phyloP scores from a whole-genome alignment of 2,329 filamentous ascomycete species.

The Trematosphaeria pertusa region DNA sequence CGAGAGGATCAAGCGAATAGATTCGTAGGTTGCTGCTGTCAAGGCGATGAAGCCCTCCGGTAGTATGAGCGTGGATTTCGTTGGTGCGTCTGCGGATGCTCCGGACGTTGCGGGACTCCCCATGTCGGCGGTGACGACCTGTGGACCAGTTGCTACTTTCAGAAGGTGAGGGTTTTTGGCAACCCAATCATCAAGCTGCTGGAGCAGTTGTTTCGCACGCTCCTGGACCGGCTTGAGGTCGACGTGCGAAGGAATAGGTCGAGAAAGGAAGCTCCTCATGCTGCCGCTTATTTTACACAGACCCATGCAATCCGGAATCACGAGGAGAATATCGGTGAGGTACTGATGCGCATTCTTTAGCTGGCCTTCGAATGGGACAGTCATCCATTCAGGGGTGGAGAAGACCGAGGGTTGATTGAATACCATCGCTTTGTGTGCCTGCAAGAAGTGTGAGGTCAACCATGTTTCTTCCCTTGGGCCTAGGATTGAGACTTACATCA shows the following conservation, averaged over 20 bases:
- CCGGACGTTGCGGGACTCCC: constrained; percentile 9
- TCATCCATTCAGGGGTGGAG: constrained; percentile 37
- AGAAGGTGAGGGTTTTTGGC: constrained; percentile 27
- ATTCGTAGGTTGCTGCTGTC: constrained; percentile 29
- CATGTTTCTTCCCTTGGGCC: accelerated
- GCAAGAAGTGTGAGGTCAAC: constrained; percentile 11
- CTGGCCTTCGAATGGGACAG: constrained; percentile 31
- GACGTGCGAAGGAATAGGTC: constrained; percentile 8
- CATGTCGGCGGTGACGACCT: constrained; percentile 19
- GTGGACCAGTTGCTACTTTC: constrained; percentile 5
- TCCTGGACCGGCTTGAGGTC: constrained; percentile 15
- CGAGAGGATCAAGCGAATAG: constrained; percentile 23
- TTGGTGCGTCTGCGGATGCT: constrained; percentile 4
- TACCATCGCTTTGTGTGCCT: constrained; percentile 36
- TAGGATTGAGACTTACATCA: constrained; percentile 33
- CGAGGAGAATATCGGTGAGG: constrained; percentile 35
- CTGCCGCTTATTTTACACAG: constrained; percentile 22
- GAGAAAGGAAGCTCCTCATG: constrained; percentile 29
- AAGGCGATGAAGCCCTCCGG: constrained; percentile 31
- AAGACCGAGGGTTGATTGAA: constrained; percentile 38
- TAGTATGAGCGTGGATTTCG: constrained; percentile 15
- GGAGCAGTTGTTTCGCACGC: constrained; percentile 23
- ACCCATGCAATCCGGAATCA: constrained; percentile 31
- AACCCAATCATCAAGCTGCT: constrained; percentile 29
- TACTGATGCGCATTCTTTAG: constrained; percentile 33